phyloP scores from a whole-genome alignment of 345 rosid genomes.

The Leavenworthia alabamica region DNA sequence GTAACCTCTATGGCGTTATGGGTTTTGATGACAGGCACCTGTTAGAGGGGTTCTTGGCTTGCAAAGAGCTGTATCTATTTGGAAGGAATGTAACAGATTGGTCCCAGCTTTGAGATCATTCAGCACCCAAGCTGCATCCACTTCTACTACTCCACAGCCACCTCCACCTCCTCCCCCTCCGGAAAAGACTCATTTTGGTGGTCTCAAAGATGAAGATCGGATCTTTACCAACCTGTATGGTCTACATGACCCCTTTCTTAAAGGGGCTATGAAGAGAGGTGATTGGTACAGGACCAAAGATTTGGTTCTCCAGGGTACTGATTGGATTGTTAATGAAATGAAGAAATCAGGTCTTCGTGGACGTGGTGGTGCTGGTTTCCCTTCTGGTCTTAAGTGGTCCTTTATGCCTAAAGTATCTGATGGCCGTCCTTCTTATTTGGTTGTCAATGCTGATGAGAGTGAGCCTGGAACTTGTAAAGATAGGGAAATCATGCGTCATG shows the following conservation, averaged over 20 bases:
- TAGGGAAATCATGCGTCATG: constrained; percentile 95
- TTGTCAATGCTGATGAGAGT: constrained; percentile 98
- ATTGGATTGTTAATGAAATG: constrained; percentile 92
- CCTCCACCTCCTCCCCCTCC: constrained; percentile 91
- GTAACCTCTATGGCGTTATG: not conserved
- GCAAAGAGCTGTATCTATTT: constrained; percentile 46
- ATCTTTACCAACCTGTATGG: constrained; percentile 93
- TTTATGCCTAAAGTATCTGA: constrained; percentile 98
- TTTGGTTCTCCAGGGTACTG: constrained; percentile 89
- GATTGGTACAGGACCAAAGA: constrained; percentile 96
- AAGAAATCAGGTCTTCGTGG: constrained; percentile 97
- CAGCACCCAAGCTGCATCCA: constrained; percentile 71
- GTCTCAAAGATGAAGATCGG: constrained; percentile 88
- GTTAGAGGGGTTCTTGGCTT: constrained; percentile 63
- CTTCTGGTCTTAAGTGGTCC: constrained; percentile 97
- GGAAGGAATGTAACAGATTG: constrained; percentile 40
- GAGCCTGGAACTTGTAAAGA: constrained; percentile 99
- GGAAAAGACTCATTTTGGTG: constrained; percentile 96
- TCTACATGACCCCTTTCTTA: constrained; percentile 84
- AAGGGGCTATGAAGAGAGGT: constrained; percentile 94
- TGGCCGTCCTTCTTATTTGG: constrained; percentile 96
- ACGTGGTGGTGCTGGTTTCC: constrained; percentile 99
- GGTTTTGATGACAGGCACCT: constrained; percentile 54
- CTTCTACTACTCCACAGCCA: constrained; percentile 58
- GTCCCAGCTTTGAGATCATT: constrained; percentile 49